Conservation (phyloP, 805 yeast genomes). For the Candida taoyuanica region DNA sequence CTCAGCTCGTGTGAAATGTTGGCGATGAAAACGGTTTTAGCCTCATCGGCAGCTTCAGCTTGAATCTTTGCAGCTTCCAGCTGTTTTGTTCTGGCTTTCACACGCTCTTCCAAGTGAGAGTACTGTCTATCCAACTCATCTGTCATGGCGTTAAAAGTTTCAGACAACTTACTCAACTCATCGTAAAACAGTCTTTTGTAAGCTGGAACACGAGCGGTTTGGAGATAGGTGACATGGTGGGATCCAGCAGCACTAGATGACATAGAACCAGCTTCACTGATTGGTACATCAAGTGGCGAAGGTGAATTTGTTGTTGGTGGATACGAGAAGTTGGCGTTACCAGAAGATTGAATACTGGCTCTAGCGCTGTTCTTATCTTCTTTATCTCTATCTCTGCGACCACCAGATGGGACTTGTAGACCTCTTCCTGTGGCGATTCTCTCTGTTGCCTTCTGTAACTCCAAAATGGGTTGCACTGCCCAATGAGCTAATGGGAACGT, state of each 20-base stretch:
- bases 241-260: conserved; percentile 7
- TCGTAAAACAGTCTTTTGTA: conserved; percentile 58
- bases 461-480: conserved; percentile 78
- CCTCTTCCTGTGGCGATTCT: conserved; percentile 39
- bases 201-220: conserved; percentile 41
- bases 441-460: conserved; percentile 79
- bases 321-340: conserved; percentile 2
- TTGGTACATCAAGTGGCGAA: conserved; percentile 1
- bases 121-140: conserved; percentile 84
- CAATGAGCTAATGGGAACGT: conserved; percentile 81
- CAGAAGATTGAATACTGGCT: conserved; percentile 5
- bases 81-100: conserved; percentile 78
- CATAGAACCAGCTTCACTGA: conserved; percentile 15
- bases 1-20: conserved; percentile 91
- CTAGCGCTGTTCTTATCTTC: conserved; percentile 10
- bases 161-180: conserved; percentile 83
- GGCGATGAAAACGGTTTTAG: conserved; percentile 90
- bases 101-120: conserved; percentile 81
- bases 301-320: conserved; percentile 6
- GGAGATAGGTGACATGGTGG: conserved; percentile 30
- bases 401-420: conserved; percentile 22
- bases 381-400: conserved; percentile 9
- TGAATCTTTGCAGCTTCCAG: conserved; percentile 81
- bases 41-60: conserved; percentile 95
- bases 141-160: conserved; percentile 88